phyloP scores from a whole-genome alignment of 225 moss, liverwort and hornwort genomes.

The Polytrichum commune region DNA sequence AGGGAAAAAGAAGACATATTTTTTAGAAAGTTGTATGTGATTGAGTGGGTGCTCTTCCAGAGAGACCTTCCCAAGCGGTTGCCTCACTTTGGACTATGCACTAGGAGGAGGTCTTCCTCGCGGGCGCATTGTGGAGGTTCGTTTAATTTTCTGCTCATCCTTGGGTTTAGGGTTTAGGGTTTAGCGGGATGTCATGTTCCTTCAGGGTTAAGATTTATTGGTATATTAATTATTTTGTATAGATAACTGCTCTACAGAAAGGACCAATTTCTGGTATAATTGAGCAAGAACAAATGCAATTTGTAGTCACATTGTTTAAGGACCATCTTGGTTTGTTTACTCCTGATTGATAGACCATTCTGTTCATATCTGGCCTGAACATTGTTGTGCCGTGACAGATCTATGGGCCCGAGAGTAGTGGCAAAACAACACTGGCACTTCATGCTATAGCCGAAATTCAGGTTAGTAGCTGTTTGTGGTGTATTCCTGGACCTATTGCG shows the following conservation, averaged over 20 bases:
- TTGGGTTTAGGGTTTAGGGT: background rate
- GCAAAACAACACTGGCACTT: slow-evolving; percentile 93
- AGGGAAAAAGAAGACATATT: too few relatives aligned
- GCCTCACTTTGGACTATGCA: slow-evolving; percentile 82
- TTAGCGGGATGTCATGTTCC: too few relatives aligned
- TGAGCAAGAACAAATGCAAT: too few relatives aligned
- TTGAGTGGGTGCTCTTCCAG: slow-evolving; percentile 28
- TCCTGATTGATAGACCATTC: too few relatives aligned
- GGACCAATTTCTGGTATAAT: too few relatives aligned
- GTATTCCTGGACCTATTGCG: too few relatives aligned
- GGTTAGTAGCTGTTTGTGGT: slow-evolving; percentile 26
- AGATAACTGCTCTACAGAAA: too few relatives aligned
- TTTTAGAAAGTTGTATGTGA: background rate
- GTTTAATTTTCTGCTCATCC: background rate
- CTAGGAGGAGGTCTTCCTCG: slow-evolving; percentile 89
- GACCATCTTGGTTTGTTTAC: background rate
- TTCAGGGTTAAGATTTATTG: too few relatives aligned
- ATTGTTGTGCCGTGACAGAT: slow-evolving; percentile 33
- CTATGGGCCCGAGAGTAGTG: slow-evolving; percentile 93
- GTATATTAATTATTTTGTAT: too few relatives aligned
- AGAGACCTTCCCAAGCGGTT: slow-evolving; percentile 88
- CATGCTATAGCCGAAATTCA: slow-evolving; percentile 94
- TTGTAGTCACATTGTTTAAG: background rate
- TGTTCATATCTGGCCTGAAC: too few relatives aligned
- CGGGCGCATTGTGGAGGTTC: slow-evolving; percentile 93